A percentile compares a stretch with the other conserved stretches of the same genome.
These are phyloP conservation scores for Trichosphaerium sp. DNA, from an alignment of 78 protist genomes.

Conservation along the genomic window DNA sequence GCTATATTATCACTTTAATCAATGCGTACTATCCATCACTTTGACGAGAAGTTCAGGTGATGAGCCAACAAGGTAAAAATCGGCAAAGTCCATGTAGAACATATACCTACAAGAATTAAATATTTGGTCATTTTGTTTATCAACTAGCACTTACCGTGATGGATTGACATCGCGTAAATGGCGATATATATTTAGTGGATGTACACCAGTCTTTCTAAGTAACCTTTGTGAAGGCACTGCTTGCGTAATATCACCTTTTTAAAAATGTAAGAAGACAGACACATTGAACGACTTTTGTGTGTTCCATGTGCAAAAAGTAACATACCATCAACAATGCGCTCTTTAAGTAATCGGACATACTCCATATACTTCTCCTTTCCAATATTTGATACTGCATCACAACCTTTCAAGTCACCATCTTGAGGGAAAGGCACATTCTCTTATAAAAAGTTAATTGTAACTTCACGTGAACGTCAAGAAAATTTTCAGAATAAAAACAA, in stretches of 20 bases:
- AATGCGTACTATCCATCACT: neutral
- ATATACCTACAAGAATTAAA: too few species aligned
- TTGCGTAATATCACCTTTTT: slow-evolving; percentile 56
- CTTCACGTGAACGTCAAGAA: neutral
- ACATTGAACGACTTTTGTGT: too few species aligned
- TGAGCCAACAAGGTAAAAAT: slow-evolving; percentile 43
- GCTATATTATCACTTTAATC: neutral
- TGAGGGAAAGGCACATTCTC: neutral
- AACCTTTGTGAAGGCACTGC: slow-evolving; percentile 44
- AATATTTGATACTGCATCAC: neutral
- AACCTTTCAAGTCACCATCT: neutral
- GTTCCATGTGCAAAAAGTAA: too few species aligned
- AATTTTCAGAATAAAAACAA: neutral
- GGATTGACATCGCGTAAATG: slow-evolving; percentile 43
- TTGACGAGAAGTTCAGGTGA: slow-evolving; percentile 44
- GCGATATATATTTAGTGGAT: slow-evolving; percentile 48
- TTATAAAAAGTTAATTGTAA: neutral
- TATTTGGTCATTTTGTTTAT: too few species aligned
- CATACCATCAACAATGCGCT: slow-evolving; percentile 23
- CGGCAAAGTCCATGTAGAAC: slow-evolving; percentile 35
- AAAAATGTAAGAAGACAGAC: too few species aligned
- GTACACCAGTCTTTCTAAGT: neutral
- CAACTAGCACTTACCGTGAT: too few species aligned
- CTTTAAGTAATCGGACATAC: slow-evolving; percentile 12
- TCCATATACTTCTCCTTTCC: slow-evolving; percentile 19